phyloP scores from a whole-genome alignment of 1,139 yeast genomes.

The Yamadazyma pseudoaaseri region DNA sequence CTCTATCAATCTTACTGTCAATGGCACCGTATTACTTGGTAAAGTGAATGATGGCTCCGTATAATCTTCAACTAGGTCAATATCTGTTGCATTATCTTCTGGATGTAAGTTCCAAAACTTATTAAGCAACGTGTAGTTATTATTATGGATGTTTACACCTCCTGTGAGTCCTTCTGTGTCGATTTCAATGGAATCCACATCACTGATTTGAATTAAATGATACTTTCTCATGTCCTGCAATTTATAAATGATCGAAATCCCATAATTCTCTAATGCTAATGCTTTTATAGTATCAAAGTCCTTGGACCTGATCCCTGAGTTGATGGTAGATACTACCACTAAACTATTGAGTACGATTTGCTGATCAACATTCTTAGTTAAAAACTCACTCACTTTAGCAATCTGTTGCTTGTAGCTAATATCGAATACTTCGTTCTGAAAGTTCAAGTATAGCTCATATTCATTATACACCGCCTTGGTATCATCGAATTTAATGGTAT shows the following conservation, averaged over 20 bases:
- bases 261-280: conserved; percentile 58
- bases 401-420: conserved; percentile 55
- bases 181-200: conserved; percentile 18
- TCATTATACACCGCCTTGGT: conserved; percentile 18
- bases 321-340: conserved; percentile 54
- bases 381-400: conserved; percentile 46
- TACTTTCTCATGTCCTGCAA: conserved; percentile 26
- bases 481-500: conserved; percentile 39
- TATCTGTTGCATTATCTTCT: conserved; percentile 14
- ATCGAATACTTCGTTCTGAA: conserved; percentile 73
- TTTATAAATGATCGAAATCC: conserved; percentile 43
- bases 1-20: conserved; percentile 48
- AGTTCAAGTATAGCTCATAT: conserved; percentile 58
- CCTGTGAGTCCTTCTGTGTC: conserved; percentile 32
- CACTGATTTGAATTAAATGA: conserved; percentile 25
- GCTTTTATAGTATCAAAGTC: conserved; percentile 52
- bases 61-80: conserved; percentile 24
- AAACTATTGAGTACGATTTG: conserved; percentile 49
- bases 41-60: conserved; percentile 50
- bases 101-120: conserved; percentile 51
- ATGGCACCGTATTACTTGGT: conserved; percentile 54
- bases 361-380: conserved; percentile 36
- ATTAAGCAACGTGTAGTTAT: conserved; percentile 38
- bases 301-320: conserved; percentile 63
- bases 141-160: conserved; percentile 29